Evolutionary conservation across 371 early-diverging fungal genomes (phyloP).

Genomic region (Mortierella polycephala): DNA sequence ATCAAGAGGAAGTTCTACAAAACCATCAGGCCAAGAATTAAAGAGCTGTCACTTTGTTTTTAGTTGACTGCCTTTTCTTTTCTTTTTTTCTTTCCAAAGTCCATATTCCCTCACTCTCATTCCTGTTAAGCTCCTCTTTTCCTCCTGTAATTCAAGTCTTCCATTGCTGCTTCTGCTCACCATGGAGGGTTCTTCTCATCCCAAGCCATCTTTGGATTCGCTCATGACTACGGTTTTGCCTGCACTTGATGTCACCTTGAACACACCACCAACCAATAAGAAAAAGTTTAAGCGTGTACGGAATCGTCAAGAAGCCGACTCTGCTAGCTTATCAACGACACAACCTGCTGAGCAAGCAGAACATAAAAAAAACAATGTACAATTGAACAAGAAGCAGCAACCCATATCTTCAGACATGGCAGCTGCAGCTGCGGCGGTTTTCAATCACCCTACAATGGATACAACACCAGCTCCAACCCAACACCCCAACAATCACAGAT

Average conservation of each 20-base stretch:
- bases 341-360: background rate
- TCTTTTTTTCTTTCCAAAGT: background rate
- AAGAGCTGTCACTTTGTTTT: conserved; percentile 7
- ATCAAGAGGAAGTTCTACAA: background rate
- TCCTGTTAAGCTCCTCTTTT: background rate
- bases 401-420: conserved; percentile 20
- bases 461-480: background rate
- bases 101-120: background rate
- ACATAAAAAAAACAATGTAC: too few species aligned
- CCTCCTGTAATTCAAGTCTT: background rate
- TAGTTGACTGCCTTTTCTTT: background rate
- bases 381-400: background rate
- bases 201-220: conserved; percentile 34
- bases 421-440: conserved; percentile 22
- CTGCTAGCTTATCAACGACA: background rate
- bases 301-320: conserved; percentile 4
- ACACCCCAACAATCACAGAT: background rate
- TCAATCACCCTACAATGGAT: background rate
- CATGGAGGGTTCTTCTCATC: background rate
- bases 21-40: background rate
- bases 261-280: conserved; percentile 3
- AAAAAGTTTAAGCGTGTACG: conserved; percentile 31
- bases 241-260: conserved; percentile 16
- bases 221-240: conserved; percentile 36
- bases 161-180: background rate